A percentile compares a stretch with the other conserved stretches of the same genome.
phyloP scores from a whole-genome alignment of 306 rosid genomes.

The Malus sieversii region DNA sequence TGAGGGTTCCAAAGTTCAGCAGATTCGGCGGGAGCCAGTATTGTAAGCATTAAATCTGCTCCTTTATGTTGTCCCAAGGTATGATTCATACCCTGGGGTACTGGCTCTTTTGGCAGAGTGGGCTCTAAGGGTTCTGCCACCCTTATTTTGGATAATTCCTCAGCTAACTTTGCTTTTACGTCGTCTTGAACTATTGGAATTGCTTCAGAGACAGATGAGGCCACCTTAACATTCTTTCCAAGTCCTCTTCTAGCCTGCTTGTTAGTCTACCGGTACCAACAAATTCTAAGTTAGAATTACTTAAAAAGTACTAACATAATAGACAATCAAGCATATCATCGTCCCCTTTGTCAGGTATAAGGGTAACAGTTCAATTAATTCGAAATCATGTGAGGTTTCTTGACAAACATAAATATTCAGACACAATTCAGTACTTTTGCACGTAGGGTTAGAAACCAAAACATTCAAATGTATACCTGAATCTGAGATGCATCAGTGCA shows the following conservation, averaged over 20 bases:
- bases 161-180: constrained; percentile 51
- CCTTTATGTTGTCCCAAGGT: constrained; percentile 20
- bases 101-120: constrained; percentile 16
- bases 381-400: background rate
- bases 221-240: constrained; percentile 24
- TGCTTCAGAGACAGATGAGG: constrained; percentile 25
- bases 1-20: constrained; percentile 23
- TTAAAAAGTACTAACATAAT: background rate
- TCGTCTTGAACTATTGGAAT: constrained; percentile 42
- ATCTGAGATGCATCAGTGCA: constrained; percentile 19
- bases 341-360: background rate
- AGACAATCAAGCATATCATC: too few relatives aligned
- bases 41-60: constrained; percentile 16
- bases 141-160: constrained; percentile 62
- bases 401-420: background rate
- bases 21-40: constrained; percentile 26
- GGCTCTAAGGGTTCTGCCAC: constrained; percentile 45
- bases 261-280: constrained; percentile 24
- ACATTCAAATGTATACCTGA: constrained; percentile 33
- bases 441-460: background rate
- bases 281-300: constrained; percentile 1
- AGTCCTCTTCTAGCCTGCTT: constrained; percentile 36
- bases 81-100: constrained; percentile 15
- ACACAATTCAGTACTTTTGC: background rate
- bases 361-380: background rate